Percentiles rank a stretch among this genome's conserved stretches.
Conservation (phyloP, 2,329 filamentous ascomycete species). For the Hymenoscyphus salicellus region DNA sequence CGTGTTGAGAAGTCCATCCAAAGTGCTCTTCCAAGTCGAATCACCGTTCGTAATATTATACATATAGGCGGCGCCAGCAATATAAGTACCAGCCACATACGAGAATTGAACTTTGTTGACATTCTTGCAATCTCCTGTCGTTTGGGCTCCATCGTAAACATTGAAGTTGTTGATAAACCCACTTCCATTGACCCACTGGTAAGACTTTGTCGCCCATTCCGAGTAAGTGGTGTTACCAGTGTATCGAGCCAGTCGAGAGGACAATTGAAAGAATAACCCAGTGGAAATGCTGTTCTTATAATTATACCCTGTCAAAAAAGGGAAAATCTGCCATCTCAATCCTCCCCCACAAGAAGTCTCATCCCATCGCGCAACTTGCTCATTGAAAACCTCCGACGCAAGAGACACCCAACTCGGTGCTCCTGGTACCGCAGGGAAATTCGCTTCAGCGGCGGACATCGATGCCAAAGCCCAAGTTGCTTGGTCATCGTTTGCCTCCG, state of each 20-base stretch:
- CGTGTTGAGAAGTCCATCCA: conserved; percentile 54
- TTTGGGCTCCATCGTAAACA: conserved; percentile 63
- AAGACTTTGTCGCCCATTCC: conserved; percentile 59
- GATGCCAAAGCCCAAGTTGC: conserved; percentile 68
- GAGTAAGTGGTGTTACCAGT: conserved; percentile 64
- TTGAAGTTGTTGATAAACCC: conserved; percentile 57
- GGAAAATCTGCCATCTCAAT: conserved; percentile 74
- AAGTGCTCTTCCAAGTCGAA: conserved; percentile 50
- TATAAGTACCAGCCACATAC: conserved; percentile 61
- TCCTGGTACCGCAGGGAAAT: conserved; percentile 57
- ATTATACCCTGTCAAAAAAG: conserved; percentile 70
- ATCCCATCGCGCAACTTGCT: conserved; percentile 66
- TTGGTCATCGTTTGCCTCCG: conserved; percentile 68
- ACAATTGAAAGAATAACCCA: conserved; percentile 62
- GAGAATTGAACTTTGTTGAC: conserved; percentile 64
- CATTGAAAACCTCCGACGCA: conserved; percentile 67
- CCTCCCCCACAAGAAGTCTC: conserved; percentile 63
- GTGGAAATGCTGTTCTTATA: conserved; percentile 68
- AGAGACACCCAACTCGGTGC: conserved; percentile 44
- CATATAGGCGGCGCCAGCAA: conserved; percentile 65
- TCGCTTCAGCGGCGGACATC: conserved; percentile 64
- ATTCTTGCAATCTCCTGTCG: conserved; percentile 55
- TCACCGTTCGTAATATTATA: conserved; percentile 50
- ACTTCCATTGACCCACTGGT: conserved; percentile 56
- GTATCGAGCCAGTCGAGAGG: conserved; percentile 68